Evolutionary conservation across 2,329 filamentous ascomycete species (phyloP).

Genomic region (Xylaria sp.): DNA sequence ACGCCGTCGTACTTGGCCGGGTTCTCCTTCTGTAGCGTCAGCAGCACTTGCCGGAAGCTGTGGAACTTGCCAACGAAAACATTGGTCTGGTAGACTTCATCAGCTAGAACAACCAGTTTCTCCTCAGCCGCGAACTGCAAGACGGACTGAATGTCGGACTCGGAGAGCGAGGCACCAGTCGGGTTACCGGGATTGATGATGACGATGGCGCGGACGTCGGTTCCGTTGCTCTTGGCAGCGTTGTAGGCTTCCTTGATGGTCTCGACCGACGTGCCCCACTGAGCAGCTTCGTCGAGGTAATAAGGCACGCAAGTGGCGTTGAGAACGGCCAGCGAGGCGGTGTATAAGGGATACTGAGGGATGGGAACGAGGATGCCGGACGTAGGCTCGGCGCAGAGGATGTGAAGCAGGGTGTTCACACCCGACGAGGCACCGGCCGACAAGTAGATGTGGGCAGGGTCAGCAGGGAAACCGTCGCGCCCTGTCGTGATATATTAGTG

Average conservation of each 20-base stretch:
- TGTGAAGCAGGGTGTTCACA: constrained; percentile 90
- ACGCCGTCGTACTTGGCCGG: constrained; percentile 83
- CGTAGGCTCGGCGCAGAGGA: constrained; percentile 81
- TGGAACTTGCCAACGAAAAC: constrained; percentile 94
- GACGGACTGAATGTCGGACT: constrained; percentile 83
- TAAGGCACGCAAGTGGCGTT: constrained; percentile 92
- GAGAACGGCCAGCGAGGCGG: constrained; percentile 86
- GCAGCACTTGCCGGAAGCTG: constrained; percentile 91
- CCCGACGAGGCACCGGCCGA: constrained; percentile 92
- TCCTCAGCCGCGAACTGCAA: constrained; percentile 87
- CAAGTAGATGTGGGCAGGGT: constrained; percentile 85
- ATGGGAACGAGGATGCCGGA: constrained; percentile 93
- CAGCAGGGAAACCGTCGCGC: constrained; percentile 87
- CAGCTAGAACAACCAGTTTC: constrained; percentile 88
- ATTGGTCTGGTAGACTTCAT: constrained; percentile 99
- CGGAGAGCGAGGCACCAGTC: constrained; percentile 85
- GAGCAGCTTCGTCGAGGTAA: constrained; percentile 85
- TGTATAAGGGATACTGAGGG: constrained; percentile 98
- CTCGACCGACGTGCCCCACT: constrained; percentile 89
- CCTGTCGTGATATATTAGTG: constrained; percentile 55
- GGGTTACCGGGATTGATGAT: constrained; percentile 99
- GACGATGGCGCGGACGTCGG: constrained; percentile 90
- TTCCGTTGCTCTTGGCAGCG: constrained; percentile 78
- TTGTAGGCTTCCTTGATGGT: constrained; percentile 78
- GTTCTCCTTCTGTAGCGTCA: constrained; percentile 78